Conservation (phyloP, 2,329 filamentous ascomycete species). For the Fusarium subglutinans region DNA sequence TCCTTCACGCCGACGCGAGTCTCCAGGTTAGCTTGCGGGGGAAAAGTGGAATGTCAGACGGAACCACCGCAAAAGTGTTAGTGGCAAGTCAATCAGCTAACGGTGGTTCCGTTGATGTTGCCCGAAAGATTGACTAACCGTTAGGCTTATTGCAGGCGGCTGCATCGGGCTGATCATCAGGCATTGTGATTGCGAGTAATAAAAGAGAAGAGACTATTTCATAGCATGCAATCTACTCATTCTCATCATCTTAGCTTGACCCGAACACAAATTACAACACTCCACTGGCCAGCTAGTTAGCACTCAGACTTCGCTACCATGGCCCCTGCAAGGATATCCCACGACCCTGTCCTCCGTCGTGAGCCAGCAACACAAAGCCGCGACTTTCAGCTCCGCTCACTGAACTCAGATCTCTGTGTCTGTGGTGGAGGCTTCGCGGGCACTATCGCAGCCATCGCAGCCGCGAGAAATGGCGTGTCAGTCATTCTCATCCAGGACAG, state of each 20-base stretch:
- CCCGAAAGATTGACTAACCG: no score
- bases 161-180: not conserved
- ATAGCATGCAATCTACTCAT: not conserved
- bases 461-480: conserved; percentile 8
- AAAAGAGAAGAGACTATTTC: not conserved
- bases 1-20: not conserved
- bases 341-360: conserved; percentile 14
- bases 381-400: not conserved
- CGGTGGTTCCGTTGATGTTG: not conserved
- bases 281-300: not conserved
- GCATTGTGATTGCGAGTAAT: not conserved
- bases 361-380: conserved; percentile 13
- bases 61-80: not conserved
- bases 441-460: not conserved
- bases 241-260: not conserved
- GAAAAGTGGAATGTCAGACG: not conserved
- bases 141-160: not conserved
- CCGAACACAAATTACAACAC: no score
- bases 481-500: conserved; percentile 11
- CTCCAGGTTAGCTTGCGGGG: not conserved
- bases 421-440: conserved; percentile 13
- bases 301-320: not conserved
- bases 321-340: conserved; percentile 18
- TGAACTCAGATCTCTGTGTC: conserved; percentile 1
- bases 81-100: not conserved